These are phyloP conservation scores for Endothia cerciana DNA, from an alignment of 2,329 filamentous ascomycete species.

Conservation along the genomic window DNA sequence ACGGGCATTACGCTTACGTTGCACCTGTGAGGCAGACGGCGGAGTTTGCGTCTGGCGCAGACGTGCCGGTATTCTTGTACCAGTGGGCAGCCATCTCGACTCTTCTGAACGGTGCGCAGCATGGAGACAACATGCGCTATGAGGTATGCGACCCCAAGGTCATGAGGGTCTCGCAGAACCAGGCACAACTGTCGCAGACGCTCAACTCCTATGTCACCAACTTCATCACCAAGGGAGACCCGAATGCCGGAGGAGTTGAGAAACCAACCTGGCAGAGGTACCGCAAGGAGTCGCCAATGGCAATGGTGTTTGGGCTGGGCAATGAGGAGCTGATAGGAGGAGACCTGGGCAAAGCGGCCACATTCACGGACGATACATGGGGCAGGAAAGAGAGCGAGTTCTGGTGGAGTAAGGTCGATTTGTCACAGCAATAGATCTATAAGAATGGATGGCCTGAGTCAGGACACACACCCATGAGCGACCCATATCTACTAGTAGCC, in stretches of 20 bases:
- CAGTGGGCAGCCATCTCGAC: constrained; percentile 56
- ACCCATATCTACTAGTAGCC: not conserved
- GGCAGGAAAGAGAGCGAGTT: constrained; percentile 48
- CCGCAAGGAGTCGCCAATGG: constrained; percentile 33
- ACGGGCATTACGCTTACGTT: constrained; percentile 59
- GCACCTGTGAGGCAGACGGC: constrained; percentile 56
- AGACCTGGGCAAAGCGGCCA: constrained; percentile 39
- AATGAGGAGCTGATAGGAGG: constrained; percentile 55
- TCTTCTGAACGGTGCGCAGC: constrained; percentile 48
- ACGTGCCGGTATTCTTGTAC: constrained; percentile 52
- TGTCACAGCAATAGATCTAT: constrained; percentile 38
- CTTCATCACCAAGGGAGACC: constrained; percentile 51
- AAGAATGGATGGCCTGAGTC: not conserved
- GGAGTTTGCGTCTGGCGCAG: constrained; percentile 40
- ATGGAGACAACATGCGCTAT: constrained; percentile 53
- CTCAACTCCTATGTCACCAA: constrained; percentile 53
- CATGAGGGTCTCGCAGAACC: constrained; percentile 40
- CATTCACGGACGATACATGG: constrained; percentile 46
- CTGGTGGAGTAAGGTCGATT: constrained; percentile 49
- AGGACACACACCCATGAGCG: not conserved
- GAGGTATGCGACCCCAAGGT: constrained; percentile 47
- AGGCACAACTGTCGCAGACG: constrained; percentile 46
- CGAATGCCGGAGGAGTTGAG: constrained; percentile 42
- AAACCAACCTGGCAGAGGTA: constrained; percentile 45
- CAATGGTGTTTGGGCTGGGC: constrained; percentile 49